Base-by-base conservation (phyloP, 345 rosid species). In the Eutrema heterophyllum region DNA sequence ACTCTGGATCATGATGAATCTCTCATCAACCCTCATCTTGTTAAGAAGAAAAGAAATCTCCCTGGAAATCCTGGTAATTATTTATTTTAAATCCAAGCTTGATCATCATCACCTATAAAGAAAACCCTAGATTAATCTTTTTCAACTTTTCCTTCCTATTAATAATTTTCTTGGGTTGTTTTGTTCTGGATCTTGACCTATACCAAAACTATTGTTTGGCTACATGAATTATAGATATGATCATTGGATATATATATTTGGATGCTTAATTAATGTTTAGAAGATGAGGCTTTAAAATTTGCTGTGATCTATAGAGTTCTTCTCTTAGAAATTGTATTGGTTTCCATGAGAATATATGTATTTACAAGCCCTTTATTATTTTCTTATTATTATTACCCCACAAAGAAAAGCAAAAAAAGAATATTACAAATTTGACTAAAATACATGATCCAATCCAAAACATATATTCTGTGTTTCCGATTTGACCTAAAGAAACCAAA, bases 31-130 rank as follows among this genome's bases (percentile, higher is more conserved):
- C 88, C 76, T 72, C 86, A 87, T 48, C 58, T 73, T 64, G 60
- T 52, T 43, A 94, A 91, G 90, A 94, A 83, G 92, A 94, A 91
- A 86, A 87, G 97, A 76, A 94, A 85, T 83, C 93, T 89, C 65
- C 98, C 98, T 33, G 98, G 98, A 81, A 91, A 82, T 16, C 98
- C 98, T 84, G 98, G 98, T 82, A 26, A 15, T 16, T 44, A 18
- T 49, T 48, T 67, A 43, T 13, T 40, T 52, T 62, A 45, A 64
- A 45, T 18, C 44, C 45, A 9, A 32, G 46, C 39, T 60, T 55
- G 27, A 55, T 41, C 30, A 77, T 41, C 30, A 77, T 65, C 75
- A 48, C 62, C 32, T 62, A 44, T 15, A 75, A 49, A 39, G 32
- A 21, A 71, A 77, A 51, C 77, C 81, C 81, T 78, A 78, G 49